A percentile compares a stretch with the other conserved stretches of the same genome.
phyloP scores from a whole-genome alignment of 2,329 filamentous ascomycete genomes.

The Talaromyces islandicus region DNA sequence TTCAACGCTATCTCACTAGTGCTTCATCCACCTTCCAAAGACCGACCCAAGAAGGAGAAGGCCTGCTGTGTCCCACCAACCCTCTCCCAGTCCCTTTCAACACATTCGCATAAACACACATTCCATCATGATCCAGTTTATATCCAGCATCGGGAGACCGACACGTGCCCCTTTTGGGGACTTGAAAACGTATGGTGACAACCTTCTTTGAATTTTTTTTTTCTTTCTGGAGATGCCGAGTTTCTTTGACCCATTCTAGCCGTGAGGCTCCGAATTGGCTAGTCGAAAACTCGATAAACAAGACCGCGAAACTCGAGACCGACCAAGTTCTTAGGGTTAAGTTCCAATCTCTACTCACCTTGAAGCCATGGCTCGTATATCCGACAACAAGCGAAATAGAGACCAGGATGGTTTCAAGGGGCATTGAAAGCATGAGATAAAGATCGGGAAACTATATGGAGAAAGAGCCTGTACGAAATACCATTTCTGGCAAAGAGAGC shows the following conservation, averaged over 20 bases:
- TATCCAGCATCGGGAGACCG: slow-evolving; percentile 50
- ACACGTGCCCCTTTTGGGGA: slow-evolving; percentile 38
- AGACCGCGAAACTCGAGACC: slow-evolving; percentile 68
- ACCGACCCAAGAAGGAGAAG: slow-evolving; percentile 39
- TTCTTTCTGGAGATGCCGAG: slow-evolving; percentile 35
- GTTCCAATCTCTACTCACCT: slow-evolving; percentile 71
- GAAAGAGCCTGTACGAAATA: slow-evolving; percentile 61
- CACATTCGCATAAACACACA: slow-evolving; percentile 42
- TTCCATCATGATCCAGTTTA: slow-evolving; percentile 58
- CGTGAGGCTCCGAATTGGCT: slow-evolving; percentile 39
- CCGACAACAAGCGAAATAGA: slow-evolving; percentile 18
- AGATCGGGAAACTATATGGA: slow-evolving; percentile 72
- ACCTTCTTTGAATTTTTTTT: slow-evolving; percentile 37
- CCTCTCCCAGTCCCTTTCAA: slow-evolving; percentile 40
- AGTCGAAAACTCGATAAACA: slow-evolving; percentile 67
- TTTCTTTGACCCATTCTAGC: slow-evolving; percentile 28
- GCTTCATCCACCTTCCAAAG: slow-evolving; percentile 36
- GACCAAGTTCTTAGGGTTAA: slow-evolving; percentile 88
- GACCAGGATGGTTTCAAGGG: slow-evolving; percentile 36
- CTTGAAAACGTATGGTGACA: slow-evolving; percentile 40
- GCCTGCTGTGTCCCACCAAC: slow-evolving; percentile 46
- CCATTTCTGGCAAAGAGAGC: slow-evolving; percentile 32
- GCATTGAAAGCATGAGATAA: slow-evolving; percentile 53
- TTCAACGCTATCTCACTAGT: slow-evolving; percentile 21
- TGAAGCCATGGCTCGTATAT: slow-evolving; percentile 35